A percentile compares a stretch with the other conserved stretches of the same genome.
phyloP scores from a whole-genome alignment of 257 asterid genomes.

The Solanum bulbocastanum region DNA sequence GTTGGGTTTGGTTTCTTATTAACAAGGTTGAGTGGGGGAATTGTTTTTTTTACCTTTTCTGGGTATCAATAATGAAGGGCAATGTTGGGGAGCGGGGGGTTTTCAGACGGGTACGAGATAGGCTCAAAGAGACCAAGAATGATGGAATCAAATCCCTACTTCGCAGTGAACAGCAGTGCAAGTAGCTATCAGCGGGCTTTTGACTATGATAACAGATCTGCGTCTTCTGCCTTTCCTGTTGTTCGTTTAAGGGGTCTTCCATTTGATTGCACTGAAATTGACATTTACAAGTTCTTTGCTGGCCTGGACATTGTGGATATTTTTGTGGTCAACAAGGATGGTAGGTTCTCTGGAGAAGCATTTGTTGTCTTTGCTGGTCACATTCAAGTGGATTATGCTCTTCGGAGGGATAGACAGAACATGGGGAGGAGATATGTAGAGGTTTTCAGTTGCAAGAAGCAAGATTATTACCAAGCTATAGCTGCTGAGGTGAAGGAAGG shows the following conservation, averaged over 20 bases:
- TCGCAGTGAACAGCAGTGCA: conserved; percentile 85
- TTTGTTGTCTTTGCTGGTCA: conserved; percentile 81
- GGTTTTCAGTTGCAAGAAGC: conserved; percentile 88
- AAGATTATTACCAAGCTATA: conserved; percentile 82
- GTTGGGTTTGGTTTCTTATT: conserved; percentile 94
- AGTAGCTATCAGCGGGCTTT: conserved; percentile 29
- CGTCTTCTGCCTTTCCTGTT: conserved; percentile 46
- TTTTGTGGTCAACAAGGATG: conserved; percentile 71
- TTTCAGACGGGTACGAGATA: conserved; percentile 98
- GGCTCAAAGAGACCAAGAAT: conserved; percentile 99
- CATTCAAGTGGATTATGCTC: conserved; percentile 82
- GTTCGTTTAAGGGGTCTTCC: conserved; percentile 94
- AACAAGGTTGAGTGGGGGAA: conserved; percentile 93
- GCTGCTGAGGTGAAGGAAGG: conserved; percentile 63
- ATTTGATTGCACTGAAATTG: conserved; percentile 70
- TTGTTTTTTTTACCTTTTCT: conserved; percentile 28
- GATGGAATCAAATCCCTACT: conserved; percentile 99
- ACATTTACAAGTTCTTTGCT: conserved; percentile 72
- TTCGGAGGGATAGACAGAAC: conserved; percentile 73
- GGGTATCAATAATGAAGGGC: conserved; percentile 97
- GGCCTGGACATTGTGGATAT: conserved; percentile 84
- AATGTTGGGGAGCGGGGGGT: conserved; percentile 99
- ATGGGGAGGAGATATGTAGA: conserved; percentile 97
- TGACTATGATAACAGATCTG: background rate
- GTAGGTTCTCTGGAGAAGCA: conserved; percentile 82